Base-by-base conservation (phyloP, 306 rosid species). In the Parietaria judaica region DNA sequence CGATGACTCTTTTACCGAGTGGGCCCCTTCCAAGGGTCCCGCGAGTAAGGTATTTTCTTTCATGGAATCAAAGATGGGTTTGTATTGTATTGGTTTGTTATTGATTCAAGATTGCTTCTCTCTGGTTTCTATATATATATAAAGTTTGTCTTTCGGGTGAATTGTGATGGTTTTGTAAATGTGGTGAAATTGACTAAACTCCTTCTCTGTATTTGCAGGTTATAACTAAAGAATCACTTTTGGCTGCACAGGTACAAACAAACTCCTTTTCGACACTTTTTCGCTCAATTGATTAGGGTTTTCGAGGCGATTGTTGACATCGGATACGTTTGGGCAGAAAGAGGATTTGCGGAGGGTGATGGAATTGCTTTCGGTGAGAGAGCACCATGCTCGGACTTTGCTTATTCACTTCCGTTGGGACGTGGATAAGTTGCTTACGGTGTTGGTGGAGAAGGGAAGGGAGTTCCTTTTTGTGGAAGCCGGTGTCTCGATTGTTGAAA, bases 341-440 rank as follows among this genome's bases (percentile, higher is more conserved):
- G 96, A 82, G 78, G 99, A 92, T 70, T 82, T 92, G 79, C 88
- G 85, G 23, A 74, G 80, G 76, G 95, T 92, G 36, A 84, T 82
- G 95, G 94, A 88, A 11, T 56, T 84, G 83, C 75, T 92, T 7
- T 88, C 86, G 3, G 60, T 92, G 67, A 79, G 74, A 67, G 86
- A 84, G 74, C 84, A 84, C 53, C 95, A 92, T 71, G 95, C 99
- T 31, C 89, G 96, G 34, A 86, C 94, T 3, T 61, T 92, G 65
- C 99, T 92, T 44, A 92, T 92, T 74, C 82, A 68, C 64, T 76
- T 88, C 54, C 86, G 95, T 38, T 92, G 96, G 99, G 96, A 92
- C 78, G 88, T 82, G 36, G 95, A 88, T 70, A 76, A 72, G 48
- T 69, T 92, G 74, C 76, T 79, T 70, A 82, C 77, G 0, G 88